Conservation (phyloP, 768 basidiomycete genomes). For the Suillus cothurnatus region DNA sequence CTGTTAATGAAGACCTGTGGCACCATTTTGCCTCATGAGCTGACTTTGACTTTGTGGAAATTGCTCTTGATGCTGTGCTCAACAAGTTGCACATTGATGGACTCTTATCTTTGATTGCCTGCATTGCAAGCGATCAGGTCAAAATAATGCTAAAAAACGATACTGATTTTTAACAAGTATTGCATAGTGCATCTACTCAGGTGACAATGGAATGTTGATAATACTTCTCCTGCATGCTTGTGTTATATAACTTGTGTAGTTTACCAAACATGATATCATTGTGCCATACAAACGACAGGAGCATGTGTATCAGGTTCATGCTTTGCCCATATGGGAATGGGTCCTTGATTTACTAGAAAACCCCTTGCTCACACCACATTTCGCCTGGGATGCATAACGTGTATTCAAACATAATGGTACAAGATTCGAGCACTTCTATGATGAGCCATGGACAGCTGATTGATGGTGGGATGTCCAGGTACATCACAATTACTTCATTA, state of each 20-base stretch:
- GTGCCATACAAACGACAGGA: conserved; percentile 12
- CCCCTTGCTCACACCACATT: conserved; percentile 12
- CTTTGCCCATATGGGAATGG: conserved; percentile 11
- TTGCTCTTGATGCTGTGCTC: conserved; percentile 13
- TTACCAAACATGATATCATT: neutral
- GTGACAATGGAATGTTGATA: conserved; percentile 10
- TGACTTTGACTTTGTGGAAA: conserved; percentile 15
- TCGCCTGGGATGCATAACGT: conserved; percentile 35
- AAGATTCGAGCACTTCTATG: conserved; percentile 27
- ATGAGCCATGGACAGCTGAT: conserved; percentile 43
- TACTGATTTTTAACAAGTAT: conserved; percentile 1
- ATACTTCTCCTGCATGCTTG: neutral
- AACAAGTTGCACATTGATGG: conserved; percentile 9
- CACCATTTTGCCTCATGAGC: conserved; percentile 3
- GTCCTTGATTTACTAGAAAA: too few species aligned
- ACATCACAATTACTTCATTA: conserved; percentile 2
- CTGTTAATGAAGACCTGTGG: conserved; percentile 14
- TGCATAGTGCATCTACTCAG: neutral
- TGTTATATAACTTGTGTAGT: too few species aligned
- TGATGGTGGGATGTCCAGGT: too few species aligned
- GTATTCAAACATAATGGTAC: conserved; percentile 30
- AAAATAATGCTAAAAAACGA: conserved; percentile 18
- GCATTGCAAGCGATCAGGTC: conserved; percentile 17
- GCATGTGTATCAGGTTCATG: conserved; percentile 4
- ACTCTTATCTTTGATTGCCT: conserved; percentile 8